These are phyloP conservation scores for Angomonas desouzai DNA, from an alignment of 208 protist genomes.

Conservation along the genomic window DNA sequence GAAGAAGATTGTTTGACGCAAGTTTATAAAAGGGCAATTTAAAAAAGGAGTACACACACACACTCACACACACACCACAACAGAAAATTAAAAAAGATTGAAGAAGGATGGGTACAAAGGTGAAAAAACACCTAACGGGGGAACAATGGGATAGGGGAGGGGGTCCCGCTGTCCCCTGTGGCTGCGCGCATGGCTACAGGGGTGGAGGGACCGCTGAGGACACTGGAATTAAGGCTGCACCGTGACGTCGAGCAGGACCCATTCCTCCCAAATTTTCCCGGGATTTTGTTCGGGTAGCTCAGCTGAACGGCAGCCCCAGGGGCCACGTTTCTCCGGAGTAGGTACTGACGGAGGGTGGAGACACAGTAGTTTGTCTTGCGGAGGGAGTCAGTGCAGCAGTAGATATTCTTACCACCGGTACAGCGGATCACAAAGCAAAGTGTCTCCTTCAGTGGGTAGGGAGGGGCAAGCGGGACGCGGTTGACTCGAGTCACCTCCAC, in stretches of 20 bases:
- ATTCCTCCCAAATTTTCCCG: background rate
- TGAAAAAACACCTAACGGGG: background rate
- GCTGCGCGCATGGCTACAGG: background rate
- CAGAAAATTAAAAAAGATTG: background rate
- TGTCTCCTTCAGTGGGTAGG: background rate
- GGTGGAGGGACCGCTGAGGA: background rate
- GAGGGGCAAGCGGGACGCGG: background rate
- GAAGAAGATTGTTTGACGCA: background rate
- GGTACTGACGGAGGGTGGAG: slow-evolving; percentile 4
- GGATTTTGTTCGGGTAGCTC: slow-evolving; percentile 8
- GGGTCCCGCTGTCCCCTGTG: background rate
- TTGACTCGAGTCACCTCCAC: slow-evolving; percentile 7
- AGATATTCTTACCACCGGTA: slow-evolving; percentile 6
- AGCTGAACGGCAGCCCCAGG: background rate
- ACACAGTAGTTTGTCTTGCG: slow-evolving; percentile 2
- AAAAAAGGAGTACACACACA: too few species aligned
- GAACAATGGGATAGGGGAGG: slow-evolving; percentile 1
- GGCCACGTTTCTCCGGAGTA: slow-evolving; percentile 4
- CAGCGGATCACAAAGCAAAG: slow-evolving; percentile 10
- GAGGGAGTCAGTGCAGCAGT: slow-evolving; percentile 6
- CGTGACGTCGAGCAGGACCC: slow-evolving; percentile 2
- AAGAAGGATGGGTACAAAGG: background rate
- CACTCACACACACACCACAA: background rate
- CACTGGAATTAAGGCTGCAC: slow-evolving; percentile 8
- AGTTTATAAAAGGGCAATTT: too few species aligned